Evolutionary conservation across 768 basidiomycete genomes (phyloP).

Genomic region (Amanita subjunquillea): DNA sequence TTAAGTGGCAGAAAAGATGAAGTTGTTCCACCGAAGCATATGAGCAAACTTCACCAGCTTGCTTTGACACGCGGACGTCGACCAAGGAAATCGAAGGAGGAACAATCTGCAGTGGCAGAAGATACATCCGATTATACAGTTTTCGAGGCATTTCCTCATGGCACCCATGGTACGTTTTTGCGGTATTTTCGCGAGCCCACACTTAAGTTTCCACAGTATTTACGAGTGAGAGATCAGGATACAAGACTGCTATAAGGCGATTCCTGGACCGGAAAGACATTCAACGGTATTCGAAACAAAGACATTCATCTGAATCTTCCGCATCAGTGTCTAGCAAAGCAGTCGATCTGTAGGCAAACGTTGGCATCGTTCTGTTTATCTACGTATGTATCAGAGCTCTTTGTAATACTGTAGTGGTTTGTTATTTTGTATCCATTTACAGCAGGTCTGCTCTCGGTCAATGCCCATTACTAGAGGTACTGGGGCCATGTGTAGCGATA

Average conservation of each 20-base stretch:
- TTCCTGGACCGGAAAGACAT: conserved; percentile 1
- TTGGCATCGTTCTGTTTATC: not conserved
- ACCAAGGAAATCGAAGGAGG: not conserved
- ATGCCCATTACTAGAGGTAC: too few species aligned
- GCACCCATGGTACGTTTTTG: not conserved
- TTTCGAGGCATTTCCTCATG: not conserved
- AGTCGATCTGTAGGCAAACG: not conserved
- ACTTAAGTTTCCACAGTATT: not conserved
- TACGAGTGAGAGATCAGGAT: not conserved
- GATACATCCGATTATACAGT: not conserved
- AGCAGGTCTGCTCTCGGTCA: too few species aligned
- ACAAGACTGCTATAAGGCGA: not conserved
- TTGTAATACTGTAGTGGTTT: too few species aligned
- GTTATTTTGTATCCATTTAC: too few species aligned
- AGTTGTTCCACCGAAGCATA: conserved; percentile 43
- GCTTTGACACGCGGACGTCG: conserved; percentile 10
- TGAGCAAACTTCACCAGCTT: conserved; percentile 41
- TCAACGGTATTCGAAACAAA: not conserved
- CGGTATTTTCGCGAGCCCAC: not conserved
- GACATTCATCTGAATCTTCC: not conserved
- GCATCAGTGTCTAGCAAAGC: not conserved
- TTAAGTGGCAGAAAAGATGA: conserved; percentile 47
- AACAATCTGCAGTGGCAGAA: not conserved
- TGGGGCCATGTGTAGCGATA: too few species aligned
- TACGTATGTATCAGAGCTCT: not conserved